phyloP scores from a whole-genome alignment of 1,284 basidiomycete species.

The Naganishia sp. region DNA sequence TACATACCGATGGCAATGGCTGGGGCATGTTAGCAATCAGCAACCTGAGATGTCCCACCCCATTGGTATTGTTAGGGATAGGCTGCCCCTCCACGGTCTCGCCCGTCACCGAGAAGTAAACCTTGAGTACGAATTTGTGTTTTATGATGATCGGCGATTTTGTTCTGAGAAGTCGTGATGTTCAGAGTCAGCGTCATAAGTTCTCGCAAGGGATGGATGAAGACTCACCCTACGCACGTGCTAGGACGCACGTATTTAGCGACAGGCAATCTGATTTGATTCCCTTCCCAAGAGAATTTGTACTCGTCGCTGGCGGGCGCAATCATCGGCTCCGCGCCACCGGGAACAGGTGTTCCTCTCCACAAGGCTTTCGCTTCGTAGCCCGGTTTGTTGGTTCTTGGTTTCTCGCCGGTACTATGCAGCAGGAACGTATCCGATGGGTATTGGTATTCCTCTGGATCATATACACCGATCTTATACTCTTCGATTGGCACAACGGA shows the following conservation, averaged over 20 bases:
- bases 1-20: slow-evolving; percentile 25
- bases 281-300: background rate
- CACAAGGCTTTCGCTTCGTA: background rate
- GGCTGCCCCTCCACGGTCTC: slow-evolving; percentile 13
- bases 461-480: slow-evolving; percentile 14
- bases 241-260: slow-evolving; percentile 13
- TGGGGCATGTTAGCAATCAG: slow-evolving; percentile 9
- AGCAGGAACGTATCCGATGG: slow-evolving; percentile 5
- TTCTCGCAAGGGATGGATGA: background rate
- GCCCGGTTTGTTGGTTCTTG: slow-evolving; percentile 9
- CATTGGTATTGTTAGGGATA: slow-evolving; percentile 1
- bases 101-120: slow-evolving; percentile 28
- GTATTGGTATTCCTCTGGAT: slow-evolving; percentile 13
- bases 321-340: too few species aligned
- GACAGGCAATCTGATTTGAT: slow-evolving; percentile 19
- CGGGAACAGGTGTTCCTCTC: background rate
- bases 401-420: slow-evolving; percentile 1
- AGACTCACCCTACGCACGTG: slow-evolving; percentile 19
- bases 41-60: slow-evolving; percentile 17
- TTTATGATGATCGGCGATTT: slow-evolving; percentile 16
- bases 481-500: slow-evolving; percentile 24
- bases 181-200: background rate
- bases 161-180: slow-evolving; percentile 4
- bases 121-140: slow-evolving; percentile 24
- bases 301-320: too few species aligned